Conservation (phyloP, 2,329 filamentous ascomycete species). For the Pezicula carpinea region DNA sequence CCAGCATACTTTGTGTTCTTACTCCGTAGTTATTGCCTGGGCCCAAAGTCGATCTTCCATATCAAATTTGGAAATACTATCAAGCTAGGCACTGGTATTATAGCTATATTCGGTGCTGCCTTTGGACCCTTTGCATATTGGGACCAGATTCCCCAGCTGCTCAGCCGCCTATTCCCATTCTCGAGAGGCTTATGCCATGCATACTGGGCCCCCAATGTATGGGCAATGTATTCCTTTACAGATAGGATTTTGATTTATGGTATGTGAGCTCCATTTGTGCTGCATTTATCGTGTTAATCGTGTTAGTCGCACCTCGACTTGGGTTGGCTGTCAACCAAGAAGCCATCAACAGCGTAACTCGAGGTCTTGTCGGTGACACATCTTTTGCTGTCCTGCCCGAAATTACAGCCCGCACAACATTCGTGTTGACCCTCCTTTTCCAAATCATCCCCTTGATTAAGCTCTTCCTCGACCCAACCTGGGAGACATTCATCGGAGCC, state of each 20-base stretch:
- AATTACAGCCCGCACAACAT: constrained; percentile 74
- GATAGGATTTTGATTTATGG: constrained; percentile 79
- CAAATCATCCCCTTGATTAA: constrained; percentile 76
- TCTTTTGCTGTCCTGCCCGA: constrained; percentile 91
- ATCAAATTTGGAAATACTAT: constrained; percentile 74
- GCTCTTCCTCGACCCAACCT: constrained; percentile 74
- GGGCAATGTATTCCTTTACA: constrained; percentile 92
- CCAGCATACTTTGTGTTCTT: constrained; percentile 95
- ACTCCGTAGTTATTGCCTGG: constrained; percentile 83
- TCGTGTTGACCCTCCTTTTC: constrained; percentile 75
- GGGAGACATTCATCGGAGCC: constrained; percentile 85
- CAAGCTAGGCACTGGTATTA: constrained; percentile 74
- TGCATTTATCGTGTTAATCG: constrained; percentile 29
- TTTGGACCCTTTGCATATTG: constrained; percentile 85
- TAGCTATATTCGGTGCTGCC: constrained; percentile 68
- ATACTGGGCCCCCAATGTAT: constrained; percentile 97
- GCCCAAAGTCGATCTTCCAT: constrained; percentile 67
- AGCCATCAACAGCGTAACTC: constrained; percentile 83
- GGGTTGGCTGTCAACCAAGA: constrained; percentile 68
- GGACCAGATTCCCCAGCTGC: constrained; percentile 78
- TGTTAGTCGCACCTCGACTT: constrained; percentile 71
- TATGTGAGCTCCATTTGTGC: constrained; percentile 38
- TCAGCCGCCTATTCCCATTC: constrained; percentile 87
- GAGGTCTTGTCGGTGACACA: constrained; percentile 89
- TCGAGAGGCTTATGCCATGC: constrained; percentile 91